Evolutionary conservation across 192 early-diverging fungal species (phyloP).

Genomic region (Diversispora eburnea): DNA sequence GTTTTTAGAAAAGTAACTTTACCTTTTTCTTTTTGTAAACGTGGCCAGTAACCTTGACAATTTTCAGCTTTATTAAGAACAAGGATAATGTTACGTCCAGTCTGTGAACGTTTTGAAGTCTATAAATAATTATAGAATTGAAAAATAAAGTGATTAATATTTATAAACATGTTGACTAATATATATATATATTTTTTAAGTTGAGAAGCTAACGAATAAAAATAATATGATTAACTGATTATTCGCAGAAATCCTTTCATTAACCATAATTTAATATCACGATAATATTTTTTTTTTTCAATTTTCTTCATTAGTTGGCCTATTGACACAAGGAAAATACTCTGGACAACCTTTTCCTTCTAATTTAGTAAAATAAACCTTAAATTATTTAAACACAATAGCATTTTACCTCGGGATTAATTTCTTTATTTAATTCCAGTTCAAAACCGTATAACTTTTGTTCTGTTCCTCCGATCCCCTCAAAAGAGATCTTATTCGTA

Average conservation of each 20-base stretch:
- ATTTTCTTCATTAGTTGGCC: not conserved
- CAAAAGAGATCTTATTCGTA: constrained; percentile 57
- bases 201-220: not conserved
- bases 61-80: constrained; percentile 72
- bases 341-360: not conserved
- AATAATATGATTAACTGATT: not conserved
- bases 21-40: constrained; percentile 62
- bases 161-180: not conserved
- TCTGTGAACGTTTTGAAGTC: constrained; percentile 63
- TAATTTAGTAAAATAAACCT: not conserved
- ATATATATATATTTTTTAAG: not conserved
- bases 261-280: too few species aligned
- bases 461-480: constrained; percentile 51
- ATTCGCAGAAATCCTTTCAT: too few species aligned
- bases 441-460: constrained; percentile 68
- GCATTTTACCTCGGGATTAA: constrained; percentile 64
- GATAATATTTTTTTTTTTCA: too few species aligned
- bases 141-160: not conserved
- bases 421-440: constrained; percentile 67
- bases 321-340: not conserved
- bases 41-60: constrained; percentile 75
- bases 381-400: not conserved
- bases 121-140: constrained; percentile 29
- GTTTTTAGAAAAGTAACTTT: constrained; percentile 82
- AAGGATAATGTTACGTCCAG: constrained; percentile 62